Percentiles rank a stretch among this genome's conserved stretches.
Conservation (phyloP, 306 rosid genomes). For the Ammopiptanthus mongolicus region DNA sequence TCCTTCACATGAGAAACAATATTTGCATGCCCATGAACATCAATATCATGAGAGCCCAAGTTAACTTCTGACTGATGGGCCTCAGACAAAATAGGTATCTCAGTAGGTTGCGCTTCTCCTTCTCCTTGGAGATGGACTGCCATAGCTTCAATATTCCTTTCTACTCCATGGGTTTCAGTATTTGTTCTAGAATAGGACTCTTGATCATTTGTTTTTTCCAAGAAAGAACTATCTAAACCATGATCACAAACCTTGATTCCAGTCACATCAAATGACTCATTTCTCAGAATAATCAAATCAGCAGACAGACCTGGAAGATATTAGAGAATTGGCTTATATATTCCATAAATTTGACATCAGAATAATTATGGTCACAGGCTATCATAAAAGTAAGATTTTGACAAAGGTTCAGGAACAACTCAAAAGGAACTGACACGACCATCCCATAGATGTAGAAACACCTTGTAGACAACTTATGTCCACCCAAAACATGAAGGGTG, state of each 20-base stretch:
- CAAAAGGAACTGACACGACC: not conserved
- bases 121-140: constrained; percentile 36
- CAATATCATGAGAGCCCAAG: constrained; percentile 39
- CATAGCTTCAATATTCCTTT: constrained; percentile 26
- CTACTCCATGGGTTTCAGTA: constrained; percentile 38
- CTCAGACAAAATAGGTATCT: constrained; percentile 28
- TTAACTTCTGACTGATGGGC: constrained; percentile 36
- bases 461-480: not conserved
- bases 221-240: constrained; percentile 31
- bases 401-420: not conserved
- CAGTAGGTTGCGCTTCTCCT: constrained; percentile 40
- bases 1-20: constrained; percentile 22
- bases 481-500: not conserved
- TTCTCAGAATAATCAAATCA: constrained; percentile 51
- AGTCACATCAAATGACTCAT: constrained; percentile 51
- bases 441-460: not conserved
- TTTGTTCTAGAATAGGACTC: constrained; percentile 40
- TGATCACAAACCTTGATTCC: constrained; percentile 47
- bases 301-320: constrained; percentile 63
- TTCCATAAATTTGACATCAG: not conserved
- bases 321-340: constrained; percentile 18
- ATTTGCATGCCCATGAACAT: constrained; percentile 20
- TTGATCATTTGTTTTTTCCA: constrained; percentile 42
- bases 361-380: not conserved
- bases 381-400: not conserved